A percentile compares a stretch with the other conserved stretches of the same genome.
Evolutionary conservation across 192 early-diverging fungal species (phyloP).

Genomic region (Pilobolus umbonatus): DNA sequence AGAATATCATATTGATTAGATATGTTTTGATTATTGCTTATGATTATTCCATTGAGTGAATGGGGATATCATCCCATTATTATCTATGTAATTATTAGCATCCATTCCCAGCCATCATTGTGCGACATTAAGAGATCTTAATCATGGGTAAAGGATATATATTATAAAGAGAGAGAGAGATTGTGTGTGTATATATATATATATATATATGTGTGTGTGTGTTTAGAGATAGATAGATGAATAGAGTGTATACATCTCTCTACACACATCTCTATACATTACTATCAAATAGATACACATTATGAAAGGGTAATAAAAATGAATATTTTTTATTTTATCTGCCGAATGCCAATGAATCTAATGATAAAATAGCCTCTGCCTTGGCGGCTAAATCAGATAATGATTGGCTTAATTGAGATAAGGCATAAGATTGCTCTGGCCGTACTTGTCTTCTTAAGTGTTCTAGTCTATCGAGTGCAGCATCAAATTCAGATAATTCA

Average conservation of each 20-base stretch:
- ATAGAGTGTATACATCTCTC: too few species aligned
- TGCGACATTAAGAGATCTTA: too few species aligned
- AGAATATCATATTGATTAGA: too few species aligned
- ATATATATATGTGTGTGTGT: too few species aligned
- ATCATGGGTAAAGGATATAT: background rate
- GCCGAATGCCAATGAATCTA: constrained; percentile 9
- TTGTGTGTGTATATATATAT: background rate
- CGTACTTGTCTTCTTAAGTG: constrained; percentile 7
- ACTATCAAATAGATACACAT: background rate
- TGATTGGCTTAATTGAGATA: constrained; percentile 15
- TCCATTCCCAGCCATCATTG: too few species aligned
- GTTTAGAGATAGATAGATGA: too few species aligned
- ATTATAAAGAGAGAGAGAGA: background rate
- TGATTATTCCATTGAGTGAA: too few species aligned
- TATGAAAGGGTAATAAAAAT: background rate
- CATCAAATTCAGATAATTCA: constrained; percentile 12
- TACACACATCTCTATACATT: too few species aligned
- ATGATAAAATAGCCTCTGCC: constrained; percentile 2
- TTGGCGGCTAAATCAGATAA: constrained; percentile 6
- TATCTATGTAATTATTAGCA: too few species aligned
- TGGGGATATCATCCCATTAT: too few species aligned
- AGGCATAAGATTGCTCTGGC: constrained; percentile 14
- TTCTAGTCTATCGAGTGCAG: constrained; percentile 3
- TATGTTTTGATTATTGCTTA: too few species aligned
- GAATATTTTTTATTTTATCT: background rate